Base-by-base conservation (phyloP, 2,329 filamentous ascomycete species). In the Helicocarpus griseus region DNA sequence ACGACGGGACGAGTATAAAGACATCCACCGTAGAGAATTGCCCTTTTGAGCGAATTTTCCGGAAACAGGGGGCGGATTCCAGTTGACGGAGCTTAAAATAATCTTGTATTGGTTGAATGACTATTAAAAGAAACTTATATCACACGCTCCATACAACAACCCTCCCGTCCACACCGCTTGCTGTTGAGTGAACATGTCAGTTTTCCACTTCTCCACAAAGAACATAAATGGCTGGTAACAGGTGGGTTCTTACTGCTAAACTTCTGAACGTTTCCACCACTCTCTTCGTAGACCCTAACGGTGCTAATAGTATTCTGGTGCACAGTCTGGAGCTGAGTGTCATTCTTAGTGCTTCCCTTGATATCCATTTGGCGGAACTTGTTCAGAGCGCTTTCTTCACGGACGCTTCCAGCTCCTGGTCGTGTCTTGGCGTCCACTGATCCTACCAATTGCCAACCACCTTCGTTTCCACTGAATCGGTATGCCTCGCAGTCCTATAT, bases 331-430 rank as follows among this genome's bases (percentile, higher is more conserved):
- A 98, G 77, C 73, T 95, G 87, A 3, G 90, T 96, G 67, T 97
- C 90, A 63, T 95, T 89, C 65, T 88, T 88, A 51, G 78, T 75
- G 72, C 95, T 95, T 56, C 93, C 93, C 78, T 93, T 95, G 58
- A 98, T 78, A 70, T 98, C 93, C 93, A 98, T 97, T 75, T 96
- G 90, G 63, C 83, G 82, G 75, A 98, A 98, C 89, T 97, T 95
- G 71, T 97, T 95, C 68, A 96, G 75, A 22, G 93, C 93, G 58
- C 87, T 93, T 69, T 97, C 93, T 71, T 97, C 93, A 29, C 86
- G 79, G 53, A 75, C 74, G 53, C 78, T 82, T 2, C 70, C 73
- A 51, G 76, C 68, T 39, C 80, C 84, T 26, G 78, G 75, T 4
- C 78, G 73, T 47, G 80, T 77, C 71, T 90, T 89, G 46, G 76